Conservation (phyloP, 2,329 filamentous ascomycete species). For the Curvularia lunata region DNA sequence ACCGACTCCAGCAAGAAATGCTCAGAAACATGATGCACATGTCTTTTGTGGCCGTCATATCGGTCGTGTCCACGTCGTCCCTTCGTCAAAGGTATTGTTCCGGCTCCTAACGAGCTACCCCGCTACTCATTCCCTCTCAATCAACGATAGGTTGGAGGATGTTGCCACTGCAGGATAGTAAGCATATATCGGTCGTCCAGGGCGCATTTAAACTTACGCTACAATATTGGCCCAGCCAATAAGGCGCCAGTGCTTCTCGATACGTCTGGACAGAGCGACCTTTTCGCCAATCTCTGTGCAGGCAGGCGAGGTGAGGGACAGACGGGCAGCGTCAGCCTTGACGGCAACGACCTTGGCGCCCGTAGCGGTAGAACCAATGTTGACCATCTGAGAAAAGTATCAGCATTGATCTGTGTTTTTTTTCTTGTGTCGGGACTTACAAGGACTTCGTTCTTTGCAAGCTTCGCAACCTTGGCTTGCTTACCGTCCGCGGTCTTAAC, state of each 20-base stretch:
- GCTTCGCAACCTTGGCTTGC: constrained; percentile 98
- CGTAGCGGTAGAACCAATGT: constrained; percentile 96
- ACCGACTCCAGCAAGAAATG: constrained; percentile 43
- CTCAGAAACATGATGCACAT: constrained; percentile 39
- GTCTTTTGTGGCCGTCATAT: constrained; percentile 22
- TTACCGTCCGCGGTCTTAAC: constrained; percentile 98
- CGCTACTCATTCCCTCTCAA: constrained; percentile 19
- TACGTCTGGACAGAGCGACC: constrained; percentile 93
- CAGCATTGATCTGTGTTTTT: constrained; percentile 11
- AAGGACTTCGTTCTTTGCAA: constrained; percentile 97
- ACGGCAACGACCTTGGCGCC: constrained; percentile 97
- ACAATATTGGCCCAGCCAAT: constrained; percentile 54
- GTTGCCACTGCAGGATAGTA: constrained; percentile 42
- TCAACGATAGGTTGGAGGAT: constrained; percentile 47
- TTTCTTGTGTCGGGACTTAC: constrained; percentile 22
- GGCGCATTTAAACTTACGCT: constrained; percentile 43
- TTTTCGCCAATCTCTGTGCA: constrained; percentile 98
- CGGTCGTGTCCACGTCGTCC: constrained; percentile 22
- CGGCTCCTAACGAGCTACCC: constrained; percentile 12
- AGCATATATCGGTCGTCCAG: constrained; percentile 16
- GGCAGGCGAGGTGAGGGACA: constrained; percentile 88
- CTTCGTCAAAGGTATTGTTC: constrained; percentile 23
- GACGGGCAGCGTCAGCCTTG: constrained; percentile 96
- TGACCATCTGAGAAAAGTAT: constrained; percentile 73
- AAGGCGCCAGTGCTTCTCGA: constrained; percentile 93